Evolutionary conservation across 306 rosid species (phyloP), one percentile per base, ranked within the genome.

Genomic region (Purshia tridentata): DNA sequence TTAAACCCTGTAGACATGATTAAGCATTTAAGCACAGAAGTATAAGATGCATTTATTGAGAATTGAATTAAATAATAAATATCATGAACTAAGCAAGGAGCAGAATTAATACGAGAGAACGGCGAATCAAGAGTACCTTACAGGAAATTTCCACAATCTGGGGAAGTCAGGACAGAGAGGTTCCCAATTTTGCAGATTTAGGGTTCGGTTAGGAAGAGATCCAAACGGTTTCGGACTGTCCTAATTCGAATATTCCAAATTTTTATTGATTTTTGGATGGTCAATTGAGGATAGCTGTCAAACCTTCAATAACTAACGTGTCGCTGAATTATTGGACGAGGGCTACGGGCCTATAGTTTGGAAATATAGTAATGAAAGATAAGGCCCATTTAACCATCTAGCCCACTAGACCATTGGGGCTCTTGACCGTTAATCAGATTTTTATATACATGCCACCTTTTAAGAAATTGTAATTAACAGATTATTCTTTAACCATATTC

Each of bases 241-340:
- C 76, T 41, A 74, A 77, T 68, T 82, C 77, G 96, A 80, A 87
- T 84, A 84, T 85, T 69, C 63, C 40, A 8, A 61, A 39, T 37
- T 15, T 15, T 39, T 22, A 61, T 29, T 29, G 35, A 29, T 29
- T 29, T 29, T 29, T 29, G 35, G 35, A 29, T 29, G 35, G 35
- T 29, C 35, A 29, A 29, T 29, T 3, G 35, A 29, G 35, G 35
- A 29, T 29, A 29, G 35, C 35, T 29, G 35, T 29, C 35, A 29
- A 29, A 29, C 35, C 35, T 29, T 29, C 35, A 29, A 29, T 29
- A 2, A 50, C 14, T 6, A 12, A 50, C 54, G 54, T 15, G 54
- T 50, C 7, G 18, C 7, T 13, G 15, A 49, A 49, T 4, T 49
- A 15, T 11, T 50, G 54, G 54, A 15, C 1, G 15, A 15, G n/a